These are phyloP conservation scores for Pyrrhoderma noxium DNA, from an alignment of 1,284 basidiomycete genomes.

Conservation along the genomic window DNA sequence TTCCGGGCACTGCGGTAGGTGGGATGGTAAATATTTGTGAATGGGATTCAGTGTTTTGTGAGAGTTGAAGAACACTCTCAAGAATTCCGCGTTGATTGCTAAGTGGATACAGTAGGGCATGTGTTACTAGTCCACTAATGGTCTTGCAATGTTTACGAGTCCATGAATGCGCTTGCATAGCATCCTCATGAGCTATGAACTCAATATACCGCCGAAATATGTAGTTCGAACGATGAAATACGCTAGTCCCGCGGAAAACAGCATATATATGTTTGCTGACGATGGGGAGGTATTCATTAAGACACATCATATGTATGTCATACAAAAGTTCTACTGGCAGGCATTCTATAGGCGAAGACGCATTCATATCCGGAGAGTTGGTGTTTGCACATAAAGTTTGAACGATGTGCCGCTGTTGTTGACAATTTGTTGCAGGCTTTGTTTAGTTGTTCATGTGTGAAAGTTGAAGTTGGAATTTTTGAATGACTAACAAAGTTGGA, in stretches of 20 bases:
- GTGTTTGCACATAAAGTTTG: no score
- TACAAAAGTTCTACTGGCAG: slow-evolving; percentile 35
- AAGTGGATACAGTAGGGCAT: slow-evolving; percentile 50
- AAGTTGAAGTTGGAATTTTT: no score
- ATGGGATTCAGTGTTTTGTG: not conserved
- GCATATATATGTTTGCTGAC: slow-evolving; percentile 43
- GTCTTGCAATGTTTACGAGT: not conserved
- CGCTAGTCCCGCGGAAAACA: slow-evolving; percentile 45
- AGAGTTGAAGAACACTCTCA: slow-evolving; percentile 36
- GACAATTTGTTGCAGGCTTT: no score
- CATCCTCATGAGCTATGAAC: no score
- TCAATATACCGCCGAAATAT: slow-evolving; percentile 36
- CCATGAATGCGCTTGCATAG: not conserved
- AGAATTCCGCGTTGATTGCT: slow-evolving; percentile 36
- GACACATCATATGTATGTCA: slow-evolving; percentile 60
- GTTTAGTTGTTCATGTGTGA: no score
- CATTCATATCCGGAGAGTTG: not conserved
- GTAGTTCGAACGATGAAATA: slow-evolving; percentile 53
- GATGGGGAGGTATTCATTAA: slow-evolving; percentile 52
- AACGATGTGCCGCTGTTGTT: no score
- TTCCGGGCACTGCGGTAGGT: no score
- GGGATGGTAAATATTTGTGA: not conserved
- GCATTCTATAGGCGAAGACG: slow-evolving; percentile 5
- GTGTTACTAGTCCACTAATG: slow-evolving; percentile 33
- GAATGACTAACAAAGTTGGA: no score